Conservation (phyloP, 371 early-diverging fungal species). For the Mucor saturninus region DNA sequence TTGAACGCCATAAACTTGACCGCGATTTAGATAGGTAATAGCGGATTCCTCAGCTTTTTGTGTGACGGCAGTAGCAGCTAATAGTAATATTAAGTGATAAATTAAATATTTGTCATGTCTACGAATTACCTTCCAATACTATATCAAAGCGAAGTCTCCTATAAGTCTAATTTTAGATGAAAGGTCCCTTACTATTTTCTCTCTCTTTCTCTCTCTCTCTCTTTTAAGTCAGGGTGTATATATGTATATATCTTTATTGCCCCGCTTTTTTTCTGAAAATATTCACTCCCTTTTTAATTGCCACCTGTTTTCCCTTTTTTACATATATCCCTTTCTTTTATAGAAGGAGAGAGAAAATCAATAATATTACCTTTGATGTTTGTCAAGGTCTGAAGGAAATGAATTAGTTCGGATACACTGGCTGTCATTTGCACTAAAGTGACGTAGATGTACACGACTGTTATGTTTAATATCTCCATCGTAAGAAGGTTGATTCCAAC, state of each 20-base stretch:
- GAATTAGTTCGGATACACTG: conserved; percentile 14
- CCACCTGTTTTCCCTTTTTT: not conserved
- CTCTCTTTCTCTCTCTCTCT: not conserved
- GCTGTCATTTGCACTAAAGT: conserved; percentile 29
- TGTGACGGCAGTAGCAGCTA: conserved; percentile 36
- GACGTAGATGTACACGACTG: conserved; percentile 20
- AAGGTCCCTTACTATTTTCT: conserved; percentile 9
- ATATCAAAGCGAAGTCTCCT: conserved; percentile 33
- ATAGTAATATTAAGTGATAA: not conserved
- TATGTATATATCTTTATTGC: not conserved
- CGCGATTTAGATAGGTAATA: conserved; percentile 41
- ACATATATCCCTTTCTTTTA: not conserved
- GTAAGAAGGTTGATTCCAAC: conserved; percentile 4
- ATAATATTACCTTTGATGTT: conserved; percentile 16
- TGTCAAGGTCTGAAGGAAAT: no score
- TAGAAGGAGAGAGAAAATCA: not conserved
- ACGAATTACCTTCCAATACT: conserved; percentile 32
- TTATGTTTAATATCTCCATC: not conserved
- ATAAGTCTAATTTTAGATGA: conserved; percentile 9
- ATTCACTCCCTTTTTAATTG: conserved; percentile 10
- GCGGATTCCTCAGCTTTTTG: conserved; percentile 33
- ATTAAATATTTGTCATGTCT: no score
- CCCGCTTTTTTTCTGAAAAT: not conserved
- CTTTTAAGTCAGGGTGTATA: not conserved
- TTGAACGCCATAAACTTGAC: conserved; percentile 61